Conservation (phyloP, 2,329 filamentous ascomycete species). For the Sordariomycetes sp. region DNA sequence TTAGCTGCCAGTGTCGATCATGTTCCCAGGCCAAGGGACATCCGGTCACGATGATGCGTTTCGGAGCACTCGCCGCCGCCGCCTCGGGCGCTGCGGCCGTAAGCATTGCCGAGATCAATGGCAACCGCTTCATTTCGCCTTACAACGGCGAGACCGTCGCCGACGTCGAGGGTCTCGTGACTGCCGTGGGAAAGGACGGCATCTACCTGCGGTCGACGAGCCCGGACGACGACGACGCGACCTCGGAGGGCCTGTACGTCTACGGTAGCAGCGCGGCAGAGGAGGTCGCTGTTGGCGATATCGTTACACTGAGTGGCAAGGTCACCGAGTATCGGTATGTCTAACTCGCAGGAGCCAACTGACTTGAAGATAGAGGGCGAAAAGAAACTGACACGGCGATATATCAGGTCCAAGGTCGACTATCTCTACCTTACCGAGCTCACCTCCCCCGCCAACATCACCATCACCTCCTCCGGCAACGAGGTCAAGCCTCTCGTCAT, state of each 20-base stretch:
- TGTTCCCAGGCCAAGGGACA: neutral
- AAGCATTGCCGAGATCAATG: constrained; percentile 52
- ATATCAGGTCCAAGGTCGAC: constrained; percentile 31
- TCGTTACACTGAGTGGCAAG: constrained; percentile 44
- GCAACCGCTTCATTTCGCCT: constrained; percentile 48
- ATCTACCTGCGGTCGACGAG: constrained; percentile 50
- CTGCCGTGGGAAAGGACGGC: constrained; percentile 46
- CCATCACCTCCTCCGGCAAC: constrained; percentile 38
- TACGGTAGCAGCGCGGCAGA: constrained; percentile 37
- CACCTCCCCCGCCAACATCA: constrained; percentile 36
- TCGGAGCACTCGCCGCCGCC: constrained; percentile 14
- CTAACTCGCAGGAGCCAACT: neutral
- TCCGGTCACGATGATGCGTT: constrained; percentile 16
- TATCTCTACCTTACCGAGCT: constrained; percentile 56
- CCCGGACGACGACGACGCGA: constrained; percentile 38
- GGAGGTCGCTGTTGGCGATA: constrained; percentile 46
- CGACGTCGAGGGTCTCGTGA: constrained; percentile 49
- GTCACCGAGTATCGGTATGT: constrained; percentile 42
- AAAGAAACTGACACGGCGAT: constrained; percentile 4
- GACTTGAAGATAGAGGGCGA: neutral
- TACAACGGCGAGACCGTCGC: constrained; percentile 41
- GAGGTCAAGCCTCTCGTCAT: constrained; percentile 44
- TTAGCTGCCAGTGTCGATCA: neutral
- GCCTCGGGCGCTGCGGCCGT: constrained; percentile 20
- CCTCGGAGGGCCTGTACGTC: constrained; percentile 55